Evolutionary conservation across 495 filamentous ascomycete species (phyloP).

Genomic region (Amorphotheca resinae): DNA sequence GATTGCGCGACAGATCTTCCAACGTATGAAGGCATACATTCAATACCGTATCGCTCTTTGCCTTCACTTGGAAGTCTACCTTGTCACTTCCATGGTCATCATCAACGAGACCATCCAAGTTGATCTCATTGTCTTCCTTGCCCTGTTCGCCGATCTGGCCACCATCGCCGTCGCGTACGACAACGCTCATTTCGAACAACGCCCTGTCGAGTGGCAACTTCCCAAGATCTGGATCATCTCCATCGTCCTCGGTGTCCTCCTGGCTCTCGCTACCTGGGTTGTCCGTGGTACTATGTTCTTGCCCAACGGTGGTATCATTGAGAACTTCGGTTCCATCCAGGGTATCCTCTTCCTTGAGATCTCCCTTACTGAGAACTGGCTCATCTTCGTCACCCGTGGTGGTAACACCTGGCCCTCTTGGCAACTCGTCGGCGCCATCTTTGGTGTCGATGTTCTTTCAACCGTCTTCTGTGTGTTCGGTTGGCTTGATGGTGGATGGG

Average conservation of each 20-base stretch:
- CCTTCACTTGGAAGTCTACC: conserved; percentile 64
- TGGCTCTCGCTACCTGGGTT: conserved; percentile 57
- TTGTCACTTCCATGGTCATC: conserved; percentile 69
- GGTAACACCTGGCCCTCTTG: conserved; percentile 58
- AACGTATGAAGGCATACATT: conserved; percentile 73
- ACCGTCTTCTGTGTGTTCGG: conserved; percentile 66
- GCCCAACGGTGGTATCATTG: conserved; percentile 55
- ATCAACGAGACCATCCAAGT: conserved; percentile 57
- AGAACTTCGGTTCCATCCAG: conserved; percentile 61
- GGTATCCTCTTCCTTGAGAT: conserved; percentile 64
- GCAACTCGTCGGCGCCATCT: conserved; percentile 60
- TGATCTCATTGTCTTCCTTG: conserved; percentile 64
- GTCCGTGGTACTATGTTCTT: conserved; percentile 55
- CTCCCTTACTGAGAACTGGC: conserved; percentile 65
- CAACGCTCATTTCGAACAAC: conserved; percentile 59
- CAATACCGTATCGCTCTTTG: conserved; percentile 73
- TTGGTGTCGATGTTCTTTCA: conserved; percentile 55
- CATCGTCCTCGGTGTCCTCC: conserved; percentile 50
- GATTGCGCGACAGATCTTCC: conserved; percentile 68
- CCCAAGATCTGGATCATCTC: conserved; percentile 72
- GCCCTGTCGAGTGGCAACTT: conserved; percentile 66
- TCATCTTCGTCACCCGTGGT: conserved; percentile 69
- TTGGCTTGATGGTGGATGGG: conserved; percentile 41
- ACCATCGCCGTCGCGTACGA: conserved; percentile 69
- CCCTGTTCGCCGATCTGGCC: conserved; percentile 64